Evolutionary conservation across 1,139 yeast genomes (phyloP).

Genomic region (Magnusiomyces tetraspermus): DNA sequence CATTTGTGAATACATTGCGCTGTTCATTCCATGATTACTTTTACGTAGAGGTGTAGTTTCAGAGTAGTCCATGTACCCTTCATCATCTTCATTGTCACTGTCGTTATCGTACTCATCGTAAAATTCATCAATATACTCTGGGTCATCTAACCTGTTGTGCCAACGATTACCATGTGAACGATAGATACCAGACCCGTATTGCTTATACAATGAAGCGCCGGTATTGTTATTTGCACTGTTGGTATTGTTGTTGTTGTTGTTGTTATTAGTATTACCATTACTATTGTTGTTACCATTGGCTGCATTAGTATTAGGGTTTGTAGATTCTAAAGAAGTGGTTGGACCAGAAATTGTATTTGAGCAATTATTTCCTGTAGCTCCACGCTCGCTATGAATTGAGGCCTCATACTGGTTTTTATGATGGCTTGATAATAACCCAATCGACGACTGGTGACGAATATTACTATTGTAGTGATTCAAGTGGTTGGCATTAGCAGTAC

Average conservation of each 20-base stretch:
- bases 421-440: background rate
- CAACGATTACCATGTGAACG: background rate
- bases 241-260: background rate
- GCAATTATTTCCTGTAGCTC: background rate
- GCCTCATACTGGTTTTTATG: background rate
- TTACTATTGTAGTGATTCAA: background rate
- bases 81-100: slow-evolving; percentile 20
- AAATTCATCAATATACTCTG: slow-evolving; percentile 27
- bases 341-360: background rate
- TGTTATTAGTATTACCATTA: background rate
- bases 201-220: background rate
- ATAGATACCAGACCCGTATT: background rate
- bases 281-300: background rate
- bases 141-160: slow-evolving; percentile 18
- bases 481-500: too few species aligned
- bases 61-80: slow-evolving; percentile 17
- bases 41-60: slow-evolving; percentile 1
- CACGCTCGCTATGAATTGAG: background rate
- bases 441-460: background rate
- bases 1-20: slow-evolving; percentile 7
- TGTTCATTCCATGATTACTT: slow-evolving; percentile 17
- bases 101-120: slow-evolving; percentile 13
- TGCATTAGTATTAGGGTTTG: background rate
- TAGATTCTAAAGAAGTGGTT: background rate
- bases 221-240: background rate